Evolutionary conservation across 2,329 filamentous ascomycete species (phyloP), one percentile per base, ranked within the genome.

Genomic region (Didymella glomerata): DNA sequence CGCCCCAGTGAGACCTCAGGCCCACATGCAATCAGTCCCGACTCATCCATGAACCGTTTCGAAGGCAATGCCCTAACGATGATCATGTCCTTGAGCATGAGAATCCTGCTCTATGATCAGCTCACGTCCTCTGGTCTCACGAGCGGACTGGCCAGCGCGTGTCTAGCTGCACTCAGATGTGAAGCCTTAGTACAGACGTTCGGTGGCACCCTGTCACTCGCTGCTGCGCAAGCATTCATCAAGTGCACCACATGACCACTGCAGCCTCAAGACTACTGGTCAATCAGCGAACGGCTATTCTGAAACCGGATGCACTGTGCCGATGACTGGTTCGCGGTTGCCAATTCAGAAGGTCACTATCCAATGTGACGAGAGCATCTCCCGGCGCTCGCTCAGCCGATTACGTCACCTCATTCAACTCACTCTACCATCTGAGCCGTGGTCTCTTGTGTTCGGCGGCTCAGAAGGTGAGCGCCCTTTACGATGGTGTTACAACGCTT

Each of bases 61-160:
- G 11, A n/a, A 27, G 3, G 41, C 2, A 5, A 7, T 24, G 42
- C 24, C 34, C 14, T 14, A 13, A n/a, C 24, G 16, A 18, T 24
- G 20, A 30, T 30, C 6, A 34, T 20, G 16, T 16, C 11, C 22
- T n/a, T 25, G n/a, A 5, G 4, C 32, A 38, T 25, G 34, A n/a
- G 25, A 20, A 25, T n/a, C 24, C 24, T 24, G 24, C n/a, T 24
- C 38, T 18, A 38, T 27, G 11, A 27, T 27, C 34, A 34, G 20
- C 7, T 54, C 27, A 54, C 20, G 20, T 48, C 52, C 20, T 54
- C 13, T 38, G 25, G 20, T 42, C 36, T 41, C 14, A 36, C 51
- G n/a, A 28, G 14, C 4, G 18, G 49, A 25, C 20, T 25, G 40
- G 11, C n/a, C 3, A 2, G 13, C 8, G 11, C 28, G n/a, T 24